Percentiles rank a stretch among this genome's conserved stretches.
Conservation (phyloP, 306 rosid species). For the Canavalia ensiformis region DNA sequence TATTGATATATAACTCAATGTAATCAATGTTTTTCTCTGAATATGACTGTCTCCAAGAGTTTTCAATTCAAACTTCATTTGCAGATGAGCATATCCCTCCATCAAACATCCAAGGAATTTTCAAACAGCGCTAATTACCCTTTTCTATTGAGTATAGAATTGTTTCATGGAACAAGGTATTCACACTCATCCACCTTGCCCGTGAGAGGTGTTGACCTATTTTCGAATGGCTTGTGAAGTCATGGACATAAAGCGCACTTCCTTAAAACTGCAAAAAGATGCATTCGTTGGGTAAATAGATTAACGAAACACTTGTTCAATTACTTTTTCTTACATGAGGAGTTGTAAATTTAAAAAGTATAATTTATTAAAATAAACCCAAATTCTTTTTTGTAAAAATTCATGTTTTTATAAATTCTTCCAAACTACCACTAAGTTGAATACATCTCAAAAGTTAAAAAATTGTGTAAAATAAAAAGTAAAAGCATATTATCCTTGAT, state of each 20-base stretch:
- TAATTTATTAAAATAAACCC: too few relatives aligned
- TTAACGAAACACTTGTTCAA: too few relatives aligned
- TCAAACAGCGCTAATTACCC: not conserved
- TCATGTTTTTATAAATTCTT: too few relatives aligned
- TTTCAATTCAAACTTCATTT: not conserved
- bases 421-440: too few relatives aligned
- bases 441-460: not conserved
- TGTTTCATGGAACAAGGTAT: not conserved
- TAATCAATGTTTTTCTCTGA: slow-evolving; percentile 5
- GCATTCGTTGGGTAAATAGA: not conserved
- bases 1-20: not conserved
- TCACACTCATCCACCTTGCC: not conserved
- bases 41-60: not conserved
- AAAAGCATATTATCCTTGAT: not conserved
- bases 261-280: not conserved
- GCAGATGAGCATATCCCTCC: not conserved
- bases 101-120: not conserved
- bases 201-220: not conserved
- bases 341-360: too few relatives aligned
- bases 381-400: too few relatives aligned
- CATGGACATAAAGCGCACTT: not conserved
- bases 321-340: too few relatives aligned
- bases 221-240: not conserved
- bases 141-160: not conserved
- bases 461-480: not conserved